A percentile compares a stretch with the other conserved stretches of the same genome.
These are phyloP conservation scores for Neonectria punicea DNA, from an alignment of 2,329 filamentous ascomycete species.

Conservation along the genomic window DNA sequence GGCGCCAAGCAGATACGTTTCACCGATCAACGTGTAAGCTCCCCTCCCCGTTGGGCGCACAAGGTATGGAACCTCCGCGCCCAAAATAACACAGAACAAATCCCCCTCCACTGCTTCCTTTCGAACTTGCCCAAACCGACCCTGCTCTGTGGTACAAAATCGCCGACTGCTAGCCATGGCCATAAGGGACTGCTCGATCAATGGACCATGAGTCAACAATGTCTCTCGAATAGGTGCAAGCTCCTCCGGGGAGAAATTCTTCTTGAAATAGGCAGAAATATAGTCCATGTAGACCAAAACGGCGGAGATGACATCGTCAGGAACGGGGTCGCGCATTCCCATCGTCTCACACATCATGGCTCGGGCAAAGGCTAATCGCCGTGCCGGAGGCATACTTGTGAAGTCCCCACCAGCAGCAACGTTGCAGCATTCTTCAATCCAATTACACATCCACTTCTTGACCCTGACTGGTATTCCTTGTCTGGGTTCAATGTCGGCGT, in stretches of 20 bases:
- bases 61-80: conserved; percentile 8
- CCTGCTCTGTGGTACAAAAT: neutral
- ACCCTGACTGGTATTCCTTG: neutral
- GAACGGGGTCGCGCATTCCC: neutral
- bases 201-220: neutral
- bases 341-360: conserved; percentile 5
- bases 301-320: neutral
- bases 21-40: neutral
- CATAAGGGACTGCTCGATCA: neutral
- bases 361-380: neutral
- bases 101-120: neutral
- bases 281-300: conserved; percentile 1
- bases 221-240: neutral
- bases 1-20: conserved; percentile 2
- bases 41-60: neutral
- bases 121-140: conserved; percentile 1
- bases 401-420: neutral
- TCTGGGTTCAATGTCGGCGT: no score
- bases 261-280: neutral
- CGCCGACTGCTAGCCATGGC: neutral
- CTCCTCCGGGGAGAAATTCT: neutral
- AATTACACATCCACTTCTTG: neutral
- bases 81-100: neutral
- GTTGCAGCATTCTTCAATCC: conserved; percentile 2
- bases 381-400: neutral